phyloP scores from a whole-genome alignment of 106 monocot species.

The Dioscorea zingiberensis region DNA sequence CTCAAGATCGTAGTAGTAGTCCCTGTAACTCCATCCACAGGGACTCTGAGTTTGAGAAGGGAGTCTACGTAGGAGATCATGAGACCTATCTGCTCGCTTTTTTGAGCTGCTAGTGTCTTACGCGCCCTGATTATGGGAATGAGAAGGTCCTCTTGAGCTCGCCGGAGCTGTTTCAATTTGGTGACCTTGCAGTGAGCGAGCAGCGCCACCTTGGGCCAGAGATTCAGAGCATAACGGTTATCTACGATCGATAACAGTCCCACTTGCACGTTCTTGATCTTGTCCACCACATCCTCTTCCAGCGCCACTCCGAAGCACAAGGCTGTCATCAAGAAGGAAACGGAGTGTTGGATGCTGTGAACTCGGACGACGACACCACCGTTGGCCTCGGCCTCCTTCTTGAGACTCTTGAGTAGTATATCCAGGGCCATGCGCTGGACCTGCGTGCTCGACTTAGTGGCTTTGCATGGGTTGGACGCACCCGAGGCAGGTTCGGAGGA shows the following conservation, averaged over 20 bases:
- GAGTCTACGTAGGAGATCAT: not conserved
- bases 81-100: not conserved
- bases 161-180: not conserved
- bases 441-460: not conserved
- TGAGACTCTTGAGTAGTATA: not conserved
- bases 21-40: not conserved
- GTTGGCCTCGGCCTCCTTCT: not conserved
- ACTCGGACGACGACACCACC: not conserved
- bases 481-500: slow-evolving; percentile 20
- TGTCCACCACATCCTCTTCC: not conserved
- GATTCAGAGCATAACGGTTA: not conserved
- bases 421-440: not conserved
- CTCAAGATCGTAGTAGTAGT: not conserved
- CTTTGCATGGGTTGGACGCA: slow-evolving; percentile 8
- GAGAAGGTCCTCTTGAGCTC: slow-evolving; percentile 1
- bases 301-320: slow-evolving; percentile 34
- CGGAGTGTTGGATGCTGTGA: slow-evolving; percentile 11
- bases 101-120: not conserved
- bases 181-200: slow-evolving; percentile 8
- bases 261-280: slow-evolving; percentile 3
- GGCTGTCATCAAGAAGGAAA: slow-evolving; percentile 15
- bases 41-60: not conserved
- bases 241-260: slow-evolving; percentile 2
- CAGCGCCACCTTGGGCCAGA: slow-evolving; percentile 2
- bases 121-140: not conserved